phyloP scores from a whole-genome alignment of 768 basidiomycete genomes.

The Jaapia argillacea region DNA sequence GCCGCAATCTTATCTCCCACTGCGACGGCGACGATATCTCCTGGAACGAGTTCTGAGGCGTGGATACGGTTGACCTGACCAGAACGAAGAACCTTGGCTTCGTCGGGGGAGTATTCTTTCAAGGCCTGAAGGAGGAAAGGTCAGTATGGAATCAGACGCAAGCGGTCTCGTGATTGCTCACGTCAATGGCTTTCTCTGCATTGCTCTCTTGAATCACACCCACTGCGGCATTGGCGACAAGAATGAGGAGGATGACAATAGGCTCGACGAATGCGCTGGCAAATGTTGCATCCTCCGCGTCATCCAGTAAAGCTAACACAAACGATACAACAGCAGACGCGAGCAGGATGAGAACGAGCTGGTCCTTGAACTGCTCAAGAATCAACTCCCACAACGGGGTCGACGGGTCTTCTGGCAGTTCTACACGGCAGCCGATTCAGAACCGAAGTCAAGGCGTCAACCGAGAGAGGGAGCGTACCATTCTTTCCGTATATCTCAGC shows the following conservation, averaged over 20 bases:
- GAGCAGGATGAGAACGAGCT: conserved; percentile 93
- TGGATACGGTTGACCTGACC: conserved; percentile 66
- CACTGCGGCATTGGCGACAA: conserved; percentile 94
- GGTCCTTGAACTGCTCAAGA: conserved; percentile 98
- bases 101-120: conserved; percentile 95
- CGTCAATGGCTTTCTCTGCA: conserved; percentile 95
- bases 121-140: conserved; percentile 51
- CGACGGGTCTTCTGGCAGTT: conserved; percentile 84
- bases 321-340: conserved; percentile 92
- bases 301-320: conserved; percentile 82
- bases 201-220: conserved; percentile 96
- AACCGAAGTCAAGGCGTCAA: background rate
- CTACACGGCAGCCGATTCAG: conserved; percentile 29
- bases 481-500: conserved; percentile 80
- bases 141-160: conserved; percentile 1
- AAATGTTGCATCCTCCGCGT: conserved; percentile 51
- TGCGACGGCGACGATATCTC: conserved; percentile 83
- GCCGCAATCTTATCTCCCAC: conserved; percentile 96
- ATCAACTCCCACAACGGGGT: conserved; percentile 93
- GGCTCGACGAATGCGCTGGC: conserved; percentile 94
- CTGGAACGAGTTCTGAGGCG: conserved; percentile 86
- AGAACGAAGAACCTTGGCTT: conserved; percentile 80
- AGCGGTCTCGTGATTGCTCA: conserved; percentile 30
- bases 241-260: conserved; percentile 87
- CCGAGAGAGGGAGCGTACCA: conserved; percentile 44